Evolutionary conservation across 2,329 filamentous ascomycete species (phyloP).

Genomic region (Fusarium coicis): DNA sequence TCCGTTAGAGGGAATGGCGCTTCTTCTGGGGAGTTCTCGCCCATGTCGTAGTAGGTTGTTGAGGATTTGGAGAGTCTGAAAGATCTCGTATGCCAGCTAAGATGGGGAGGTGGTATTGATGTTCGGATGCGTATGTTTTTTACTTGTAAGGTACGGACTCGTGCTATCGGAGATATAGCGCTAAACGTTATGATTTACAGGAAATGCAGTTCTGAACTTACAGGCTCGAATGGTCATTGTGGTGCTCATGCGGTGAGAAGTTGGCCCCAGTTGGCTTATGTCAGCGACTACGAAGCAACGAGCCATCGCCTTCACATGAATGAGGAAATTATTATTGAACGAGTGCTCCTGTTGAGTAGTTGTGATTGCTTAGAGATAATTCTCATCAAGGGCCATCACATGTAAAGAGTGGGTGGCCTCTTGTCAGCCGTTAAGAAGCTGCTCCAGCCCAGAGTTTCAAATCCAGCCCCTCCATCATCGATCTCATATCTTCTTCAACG

Average conservation of each 20-base stretch:
- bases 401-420: conserved; percentile 3
- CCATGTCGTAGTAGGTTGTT: conserved; percentile 50
- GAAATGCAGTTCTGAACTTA: conserved; percentile 3
- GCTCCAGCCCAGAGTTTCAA: not conserved
- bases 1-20: conserved; percentile 69
- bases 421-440: conserved; percentile 4
- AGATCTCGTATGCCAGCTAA: not conserved
- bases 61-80: not conserved
- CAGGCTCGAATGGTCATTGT: conserved; percentile 1
- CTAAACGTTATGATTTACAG: not conserved
- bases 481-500: conserved; percentile 24
- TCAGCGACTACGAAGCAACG: conserved; percentile 18
- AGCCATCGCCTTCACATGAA: conserved; percentile 9
- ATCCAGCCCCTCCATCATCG: conserved; percentile 37
- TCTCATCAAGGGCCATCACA: conserved; percentile 17
- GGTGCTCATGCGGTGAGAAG: conserved; percentile 30
- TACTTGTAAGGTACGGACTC: not conserved
- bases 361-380: not conserved
- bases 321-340: not conserved
- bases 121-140: not conserved
- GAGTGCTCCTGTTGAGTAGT: not conserved
- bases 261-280: conserved; percentile 32
- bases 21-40: conserved; percentile 53
- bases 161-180: not conserved
- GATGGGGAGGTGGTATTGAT: not conserved